phyloP scores from a whole-genome alignment of 164 flowering plant species.

The Vitis labrusca region DNA sequence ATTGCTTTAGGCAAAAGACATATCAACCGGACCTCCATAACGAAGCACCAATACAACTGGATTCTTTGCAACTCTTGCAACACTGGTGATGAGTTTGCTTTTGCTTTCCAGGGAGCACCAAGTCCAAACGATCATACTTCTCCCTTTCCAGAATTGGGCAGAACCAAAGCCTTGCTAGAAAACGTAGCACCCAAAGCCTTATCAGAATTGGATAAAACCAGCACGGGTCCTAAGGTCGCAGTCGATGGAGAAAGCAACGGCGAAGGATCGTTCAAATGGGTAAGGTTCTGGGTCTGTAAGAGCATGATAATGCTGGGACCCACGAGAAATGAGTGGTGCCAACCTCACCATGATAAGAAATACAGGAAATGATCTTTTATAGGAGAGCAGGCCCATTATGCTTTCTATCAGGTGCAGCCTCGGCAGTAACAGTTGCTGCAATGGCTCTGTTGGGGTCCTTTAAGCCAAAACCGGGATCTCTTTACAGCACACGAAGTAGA shows the following conservation, averaged over 20 bases:
- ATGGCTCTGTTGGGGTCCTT: no score
- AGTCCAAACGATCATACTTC: slow-evolving; percentile 46
- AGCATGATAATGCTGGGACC: no score
- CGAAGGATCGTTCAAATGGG: not conserved
- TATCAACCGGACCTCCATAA: slow-evolving; percentile 77
- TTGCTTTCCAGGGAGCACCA: slow-evolving; percentile 75
- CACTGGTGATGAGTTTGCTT: slow-evolving; percentile 40
- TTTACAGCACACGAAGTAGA: no score
- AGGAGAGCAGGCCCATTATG: no score
- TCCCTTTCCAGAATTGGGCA: slow-evolving; percentile 63
- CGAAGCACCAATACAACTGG: slow-evolving; percentile 71
- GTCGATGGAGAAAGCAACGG: slow-evolving; percentile 10
- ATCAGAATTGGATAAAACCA: slow-evolving; percentile 18
- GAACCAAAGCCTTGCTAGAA: slow-evolving; percentile 37
- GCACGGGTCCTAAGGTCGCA: not conserved
- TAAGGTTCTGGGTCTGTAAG: not conserved
- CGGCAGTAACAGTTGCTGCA: no score
- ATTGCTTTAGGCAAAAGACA: slow-evolving; percentile 65
- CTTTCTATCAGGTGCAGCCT: no score
- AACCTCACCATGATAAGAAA: no score
- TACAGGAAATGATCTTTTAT: no score
- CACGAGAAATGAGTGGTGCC: no score
- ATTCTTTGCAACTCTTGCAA: slow-evolving; percentile 62
- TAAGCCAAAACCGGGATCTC: no score
- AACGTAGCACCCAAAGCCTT: no score